Base-by-base conservation (phyloP, 1,139 yeast species). In the Suhomyces coccinellae region DNA sequence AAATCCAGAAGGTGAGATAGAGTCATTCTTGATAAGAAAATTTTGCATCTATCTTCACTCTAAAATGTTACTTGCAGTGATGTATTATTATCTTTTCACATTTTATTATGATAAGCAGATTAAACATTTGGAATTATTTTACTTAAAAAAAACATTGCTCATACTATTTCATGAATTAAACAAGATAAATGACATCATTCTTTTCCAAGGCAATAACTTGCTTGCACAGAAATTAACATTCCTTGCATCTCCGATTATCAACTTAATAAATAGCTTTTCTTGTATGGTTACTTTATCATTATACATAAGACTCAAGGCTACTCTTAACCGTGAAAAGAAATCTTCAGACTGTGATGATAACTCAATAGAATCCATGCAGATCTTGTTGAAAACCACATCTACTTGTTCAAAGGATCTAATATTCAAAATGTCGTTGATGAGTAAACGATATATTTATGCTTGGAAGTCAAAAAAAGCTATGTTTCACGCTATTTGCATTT, bases 71-170 rank as follows among this genome's bases (percentile, higher is more conserved):
- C 45, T 62, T 13, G 46, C 54, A 1, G 58, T 60, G 36, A 48
- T 66, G 16, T 60, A 63, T 40, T 61, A 55, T 42, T 58, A 58
- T 38, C 51, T 65, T 14, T 61, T 58, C 45, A 50, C 67, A 32
- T 57, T 65, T 40, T 65, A 57, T 45, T 68, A 66, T 44, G 54
- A 52, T 36, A 47, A 53, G 33, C 52, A 52, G 1, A 46, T 54
- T 16, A 27, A 36, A 3, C 59, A 58, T 2, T 46, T 57, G 10
- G 63, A 59, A 44, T 63, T 58, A 38, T 58, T 57, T 36, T 68
- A 65, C 48, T 55, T 57, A 33, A 60, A 63, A 34, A 62, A 64
- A 45, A 41, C 61, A 32, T 39, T 58, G 8, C 45, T 53, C 0
- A 42, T 58, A 1, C 42, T 56, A 6, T 56, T 56, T 28, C 45